A percentile compares a stretch with the other conserved stretches of the same genome.
phyloP scores from a whole-genome alignment of 768 basidiomycete genomes.

The Leucocoprinus sp. region DNA sequence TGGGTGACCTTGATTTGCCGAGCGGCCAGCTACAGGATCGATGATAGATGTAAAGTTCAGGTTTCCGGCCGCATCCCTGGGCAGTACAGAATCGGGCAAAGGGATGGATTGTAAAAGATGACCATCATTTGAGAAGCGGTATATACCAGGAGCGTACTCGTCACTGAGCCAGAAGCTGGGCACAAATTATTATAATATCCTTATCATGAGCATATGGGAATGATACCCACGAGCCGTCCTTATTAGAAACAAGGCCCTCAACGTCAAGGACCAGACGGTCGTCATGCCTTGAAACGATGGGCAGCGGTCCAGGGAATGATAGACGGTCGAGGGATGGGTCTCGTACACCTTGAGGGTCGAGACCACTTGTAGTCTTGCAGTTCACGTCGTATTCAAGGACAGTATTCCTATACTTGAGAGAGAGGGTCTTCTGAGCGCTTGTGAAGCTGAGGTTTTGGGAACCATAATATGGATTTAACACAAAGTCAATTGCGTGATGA shows the following conservation, averaged over 20 bases:
- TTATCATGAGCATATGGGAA: too few species aligned
- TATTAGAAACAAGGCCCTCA: conserved; percentile 50
- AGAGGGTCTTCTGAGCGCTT: conserved; percentile 42
- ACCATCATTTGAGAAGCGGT: conserved; percentile 40
- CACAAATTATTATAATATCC: not conserved
- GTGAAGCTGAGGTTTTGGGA: conserved; percentile 36
- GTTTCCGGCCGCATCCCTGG: conserved; percentile 31
- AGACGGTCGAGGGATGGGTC: conserved; percentile 22
- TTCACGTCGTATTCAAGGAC: conserved; percentile 41
- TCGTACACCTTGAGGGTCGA: conserved; percentile 44
- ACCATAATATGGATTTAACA: conserved; percentile 47
- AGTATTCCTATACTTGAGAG: conserved; percentile 42
- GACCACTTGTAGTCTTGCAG: conserved; percentile 41
- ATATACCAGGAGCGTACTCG: conserved; percentile 64
- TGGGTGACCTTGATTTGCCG: conserved; percentile 42
- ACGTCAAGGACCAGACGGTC: conserved; percentile 45
- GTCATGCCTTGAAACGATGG: conserved; percentile 33
- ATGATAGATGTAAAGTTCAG: conserved; percentile 44
- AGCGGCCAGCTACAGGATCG: conserved; percentile 45
- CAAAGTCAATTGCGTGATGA: conserved; percentile 54
- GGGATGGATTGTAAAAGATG: conserved; percentile 47
- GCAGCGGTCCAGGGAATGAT: conserved; percentile 33
- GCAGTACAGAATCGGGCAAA: conserved; percentile 50
- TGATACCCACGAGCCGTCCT: conserved; percentile 45
- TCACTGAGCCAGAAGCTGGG: conserved; percentile 58